phyloP scores from a whole-genome alignment of 306 rosid genomes.

The Phaseolus lunatus region DNA sequence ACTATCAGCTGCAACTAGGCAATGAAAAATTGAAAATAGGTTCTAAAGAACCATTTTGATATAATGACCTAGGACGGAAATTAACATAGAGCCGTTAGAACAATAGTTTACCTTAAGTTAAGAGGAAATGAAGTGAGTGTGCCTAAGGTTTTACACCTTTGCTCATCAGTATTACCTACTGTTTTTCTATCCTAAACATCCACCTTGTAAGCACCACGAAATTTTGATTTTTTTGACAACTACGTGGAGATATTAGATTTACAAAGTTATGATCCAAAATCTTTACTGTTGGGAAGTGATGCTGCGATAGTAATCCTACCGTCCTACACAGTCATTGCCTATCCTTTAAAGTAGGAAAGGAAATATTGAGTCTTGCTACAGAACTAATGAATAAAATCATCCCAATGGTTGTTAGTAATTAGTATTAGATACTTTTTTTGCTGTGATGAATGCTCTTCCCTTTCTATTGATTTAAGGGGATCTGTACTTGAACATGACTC shows the following conservation, averaged over 20 bases:
- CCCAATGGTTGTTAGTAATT: conserved; percentile 20
- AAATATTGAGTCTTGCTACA: conserved; percentile 15
- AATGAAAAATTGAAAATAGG: conserved; percentile 4
- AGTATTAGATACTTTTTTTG: conserved; percentile 26
- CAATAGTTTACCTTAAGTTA: not conserved
- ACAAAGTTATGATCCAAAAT: conserved; percentile 23
- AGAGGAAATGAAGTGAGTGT: conserved; percentile 9
- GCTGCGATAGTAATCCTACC: not conserved
- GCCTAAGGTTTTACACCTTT: conserved; percentile 21
- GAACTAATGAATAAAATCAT: not conserved
- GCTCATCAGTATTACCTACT: conserved; percentile 15
- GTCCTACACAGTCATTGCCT: not conserved
- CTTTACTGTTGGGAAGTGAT: conserved; percentile 8
- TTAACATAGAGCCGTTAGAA: conserved; percentile 8
- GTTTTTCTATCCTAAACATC: not conserved
- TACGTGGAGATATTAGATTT: conserved; percentile 22
- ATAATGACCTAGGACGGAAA: conserved; percentile 13
- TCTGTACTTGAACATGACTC: conserved; percentile 7
- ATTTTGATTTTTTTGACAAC: conserved; percentile 6
- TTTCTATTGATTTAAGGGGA: conserved; percentile 29
- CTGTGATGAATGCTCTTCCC: conserved; percentile 19
- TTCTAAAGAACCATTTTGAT: conserved; percentile 9
- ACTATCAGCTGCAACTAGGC: not conserved
- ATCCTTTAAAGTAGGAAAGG: conserved; percentile 10
- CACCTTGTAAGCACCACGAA: conserved; percentile 24